Base-by-base conservation (phyloP, 2,329 filamentous ascomycete species). In the Alternaria sp. region DNA sequence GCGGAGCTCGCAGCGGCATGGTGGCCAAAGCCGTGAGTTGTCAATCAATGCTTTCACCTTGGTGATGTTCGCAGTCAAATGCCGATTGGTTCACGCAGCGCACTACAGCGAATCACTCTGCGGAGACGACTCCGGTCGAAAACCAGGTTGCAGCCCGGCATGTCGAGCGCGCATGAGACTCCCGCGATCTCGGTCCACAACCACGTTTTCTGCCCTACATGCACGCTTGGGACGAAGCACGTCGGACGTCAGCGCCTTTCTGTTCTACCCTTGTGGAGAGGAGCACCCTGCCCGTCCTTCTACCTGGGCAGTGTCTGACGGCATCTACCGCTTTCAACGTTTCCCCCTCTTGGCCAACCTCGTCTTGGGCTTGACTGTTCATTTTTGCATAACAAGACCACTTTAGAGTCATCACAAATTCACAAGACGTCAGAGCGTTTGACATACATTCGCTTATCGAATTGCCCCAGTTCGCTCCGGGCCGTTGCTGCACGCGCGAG, bases 141-240 rank as follows among this genome's bases (percentile, higher is more conserved):
- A 26, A 31, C 36, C 41, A 9, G 7, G 7, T 24, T 46, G 34
- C 54, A 46, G 24, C 33, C 13, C 46, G 42, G 36, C 37, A n/a
- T 26, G 42, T 26, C 40, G 21, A 40, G 14, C 33, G 33, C 14
- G 36, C 49, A 57, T 34, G 48, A 36, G n/a, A 2, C 29, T 37
- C 42, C 49, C 55, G 51, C 31, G 21, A 42, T 28, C 55, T 45
- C 24, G 37, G 28, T 26, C 51, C 56, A 51, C 51, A 58, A 31
- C 56, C 56, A 55, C 51, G 39, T 36, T 45, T 55, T 51, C 29
- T 17, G 24, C 28, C 26, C 14, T 45, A 21, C 23, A n/a, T 36
- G 33, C 44, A 51, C n/a, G 37, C 37, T 31, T 17, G 24, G 49
- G 5, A 26, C 28, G 23, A 14, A 9, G 29, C 37, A 48, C 6